A percentile compares a stretch with the other conserved stretches of the same genome.
Conservation (phyloP, 805 yeast genomes). For the Teunomyces gatunensis region DNA sequence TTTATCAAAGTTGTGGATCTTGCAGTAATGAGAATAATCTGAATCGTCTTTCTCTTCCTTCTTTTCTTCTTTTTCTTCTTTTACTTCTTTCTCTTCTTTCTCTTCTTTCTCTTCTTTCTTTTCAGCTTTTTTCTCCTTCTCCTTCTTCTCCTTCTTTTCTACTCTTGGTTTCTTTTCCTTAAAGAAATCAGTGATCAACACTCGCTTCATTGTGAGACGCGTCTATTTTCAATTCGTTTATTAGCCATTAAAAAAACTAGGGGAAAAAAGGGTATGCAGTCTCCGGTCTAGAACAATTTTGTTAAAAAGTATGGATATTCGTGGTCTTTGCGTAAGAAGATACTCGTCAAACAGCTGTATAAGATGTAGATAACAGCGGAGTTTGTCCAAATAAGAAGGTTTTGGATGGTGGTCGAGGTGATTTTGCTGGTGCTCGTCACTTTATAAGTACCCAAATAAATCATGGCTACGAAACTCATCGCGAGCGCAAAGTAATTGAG, state of each 20-base stretch:
- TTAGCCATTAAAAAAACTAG: no score
- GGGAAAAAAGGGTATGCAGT: not conserved
- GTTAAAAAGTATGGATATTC: slow-evolving; percentile 45
- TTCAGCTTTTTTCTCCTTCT: not conserved
- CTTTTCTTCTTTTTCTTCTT: not conserved
- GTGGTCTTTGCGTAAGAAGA: slow-evolving; percentile 45
- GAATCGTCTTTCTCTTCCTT: not conserved
- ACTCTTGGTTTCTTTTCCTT: slow-evolving; percentile 4
- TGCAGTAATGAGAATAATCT: slow-evolving; percentile 6
- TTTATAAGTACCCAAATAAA: slow-evolving; percentile 33
- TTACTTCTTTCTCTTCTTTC: not conserved
- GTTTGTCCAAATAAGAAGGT: slow-evolving; percentile 17
- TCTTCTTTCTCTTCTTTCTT: not conserved
- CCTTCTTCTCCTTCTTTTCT: not conserved
- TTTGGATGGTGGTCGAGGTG: slow-evolving; percentile 14
- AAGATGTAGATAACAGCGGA: slow-evolving; percentile 31
- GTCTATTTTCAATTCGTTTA: not conserved
- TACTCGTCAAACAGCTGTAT: slow-evolving; percentile 43
- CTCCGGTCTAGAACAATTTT: slow-evolving; percentile 23
- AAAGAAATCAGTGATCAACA: slow-evolving; percentile 20
- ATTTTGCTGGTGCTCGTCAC: slow-evolving; percentile 18
- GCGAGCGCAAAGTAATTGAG: slow-evolving; percentile 50
- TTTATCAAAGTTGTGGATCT: slow-evolving; percentile 44
- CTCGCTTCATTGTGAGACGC: slow-evolving; percentile 1
- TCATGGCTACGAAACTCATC: slow-evolving; percentile 36